Evolutionary conservation across 495 filamentous ascomycete genomes (phyloP), one percentile per base, ranked within the genome.

Genomic region (Sporormia fimetaria): DNA sequence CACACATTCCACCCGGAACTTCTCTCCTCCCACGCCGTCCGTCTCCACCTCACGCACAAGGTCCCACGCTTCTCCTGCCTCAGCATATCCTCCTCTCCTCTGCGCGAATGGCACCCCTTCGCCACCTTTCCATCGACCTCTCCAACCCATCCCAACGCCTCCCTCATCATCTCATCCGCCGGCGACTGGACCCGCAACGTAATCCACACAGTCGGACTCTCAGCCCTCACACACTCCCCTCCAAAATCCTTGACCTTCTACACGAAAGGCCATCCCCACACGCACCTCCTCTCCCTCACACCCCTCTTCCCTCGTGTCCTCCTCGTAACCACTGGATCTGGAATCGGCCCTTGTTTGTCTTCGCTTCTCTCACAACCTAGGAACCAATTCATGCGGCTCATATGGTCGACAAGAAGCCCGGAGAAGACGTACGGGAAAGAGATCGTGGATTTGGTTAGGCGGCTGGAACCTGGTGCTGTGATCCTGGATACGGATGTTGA

Each of bases 261-360:
- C 34, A 26, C 44, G 22, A 37, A 41, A 21, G 51, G 47, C 21
- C 6, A 23, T 9, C 50, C 46, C 15, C 44, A 39, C 34, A 16
- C 27, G 8, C 51, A 51, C 11, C 42, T 51, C 12, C 47, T 57
- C 11, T 30, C 35, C 35, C 39, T 54, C 20, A 39, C 51, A 4
- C 23, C 14, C 33, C 32, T 57, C 5, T 57, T 54, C 51, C 21
- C 14, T 4, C 51, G 43, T 11, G 42, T 55, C 17, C 12, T 57
- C 33, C 21, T 57, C 30, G 37, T 57, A 6, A 52, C 54, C 1
- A 57, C 54, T 3, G 54, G 54, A 16, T 54, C 51, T 32, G 54
- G 54, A 1, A 57, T 57, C 33, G 54, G 51, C 0, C 54, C 54
- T 11, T 28, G 14, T 10, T 38, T 57, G 6, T 38, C 36, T 18